Evolutionary conservation across 2,329 filamentous ascomycete genomes (phyloP), one percentile per base, ranked within the genome.

Genomic region (Venturia oleaginea): DNA sequence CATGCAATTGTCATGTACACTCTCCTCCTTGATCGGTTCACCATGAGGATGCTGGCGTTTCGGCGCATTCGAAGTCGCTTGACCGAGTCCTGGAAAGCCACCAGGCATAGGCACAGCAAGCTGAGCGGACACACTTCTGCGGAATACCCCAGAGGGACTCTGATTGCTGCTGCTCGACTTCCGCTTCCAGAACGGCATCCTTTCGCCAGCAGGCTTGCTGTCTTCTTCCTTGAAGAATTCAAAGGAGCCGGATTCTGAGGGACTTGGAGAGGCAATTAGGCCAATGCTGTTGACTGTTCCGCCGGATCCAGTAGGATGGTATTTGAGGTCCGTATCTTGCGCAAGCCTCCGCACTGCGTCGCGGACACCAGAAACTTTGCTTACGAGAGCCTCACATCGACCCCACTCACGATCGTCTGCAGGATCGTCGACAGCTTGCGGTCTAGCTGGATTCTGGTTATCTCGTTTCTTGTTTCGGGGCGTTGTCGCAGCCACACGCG

Each of bases 311-410:
- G 72, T 67, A 43, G 76, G 67, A 32, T 71, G 67, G 67, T 84
- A 84, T 71, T 86, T 88, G 1, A 84, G 83, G 66, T 90, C 87
- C 60, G 92, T 91, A 71, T 96, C 91, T 73, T 90, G 92, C 13
- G 92, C 93, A 55, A 99, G 79, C 43, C 91, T 86, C 61, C 92
- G 86, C 27, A 97, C 85, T 1, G 92, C 91, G 77, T 99, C 94
- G 69, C 94, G 84, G 59, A 92, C 92, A 1, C 91, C 92, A 7
- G 92, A 89, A 17, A 97, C 85, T 66, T 91, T 86, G 72, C 91
- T 92, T 34, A 97, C 89, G 43, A 99, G 79, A 1, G 86, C 81
- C 76, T 97, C 92, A 1, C 96, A 88, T 70, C 89, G 88, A 66
- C 86, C 83, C 94, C 94, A 99, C 74, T 96, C 91, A 66, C 83